phyloP scores from a whole-genome alignment of 495 filamentous ascomycete species.

The Talaromyces liani region DNA sequence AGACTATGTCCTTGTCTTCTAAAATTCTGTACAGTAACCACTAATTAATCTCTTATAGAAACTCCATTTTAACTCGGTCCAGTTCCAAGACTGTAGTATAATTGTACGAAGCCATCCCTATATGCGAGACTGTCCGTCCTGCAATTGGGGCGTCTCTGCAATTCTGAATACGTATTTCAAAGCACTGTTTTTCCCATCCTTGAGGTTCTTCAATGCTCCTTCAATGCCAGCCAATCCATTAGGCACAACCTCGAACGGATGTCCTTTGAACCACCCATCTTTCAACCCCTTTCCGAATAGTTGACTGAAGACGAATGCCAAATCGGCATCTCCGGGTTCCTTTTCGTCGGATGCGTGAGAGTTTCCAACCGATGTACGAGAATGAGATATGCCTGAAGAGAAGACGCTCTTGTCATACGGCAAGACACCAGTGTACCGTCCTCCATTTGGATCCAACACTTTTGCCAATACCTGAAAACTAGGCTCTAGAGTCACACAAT shows the following conservation, averaged over 20 bases:
- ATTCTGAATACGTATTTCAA: constrained; percentile 66
- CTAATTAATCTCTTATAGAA: neutral
- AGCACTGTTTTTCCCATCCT: constrained; percentile 55
- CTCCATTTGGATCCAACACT: neutral
- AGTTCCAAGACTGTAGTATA: neutral
- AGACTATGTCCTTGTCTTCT: neutral
- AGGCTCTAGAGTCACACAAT: constrained; percentile 49
- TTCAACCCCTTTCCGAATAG: constrained; percentile 44
- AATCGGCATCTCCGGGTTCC: constrained; percentile 35
- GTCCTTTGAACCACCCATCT: constrained; percentile 54
- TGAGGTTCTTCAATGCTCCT: constrained; percentile 43
- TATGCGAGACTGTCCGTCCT: constrained; percentile 23
- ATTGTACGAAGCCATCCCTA: neutral
- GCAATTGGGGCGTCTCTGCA: constrained; percentile 51
- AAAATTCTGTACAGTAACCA: neutral
- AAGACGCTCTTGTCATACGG: constrained; percentile 11
- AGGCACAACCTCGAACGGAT: constrained; percentile 53
- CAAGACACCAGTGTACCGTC: constrained; percentile 38
- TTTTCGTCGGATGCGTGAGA: neutral
- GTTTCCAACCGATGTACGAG: neutral
- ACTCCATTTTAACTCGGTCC: neutral
- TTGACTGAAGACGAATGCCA: constrained; percentile 44
- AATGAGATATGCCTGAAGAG: neutral
- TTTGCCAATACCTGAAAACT: neutral
- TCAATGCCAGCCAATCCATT: constrained; percentile 54